These are phyloP conservation scores for Penicillium cinerascens DNA, from an alignment of 495 filamentous ascomycete species.

Conservation along the genomic window DNA sequence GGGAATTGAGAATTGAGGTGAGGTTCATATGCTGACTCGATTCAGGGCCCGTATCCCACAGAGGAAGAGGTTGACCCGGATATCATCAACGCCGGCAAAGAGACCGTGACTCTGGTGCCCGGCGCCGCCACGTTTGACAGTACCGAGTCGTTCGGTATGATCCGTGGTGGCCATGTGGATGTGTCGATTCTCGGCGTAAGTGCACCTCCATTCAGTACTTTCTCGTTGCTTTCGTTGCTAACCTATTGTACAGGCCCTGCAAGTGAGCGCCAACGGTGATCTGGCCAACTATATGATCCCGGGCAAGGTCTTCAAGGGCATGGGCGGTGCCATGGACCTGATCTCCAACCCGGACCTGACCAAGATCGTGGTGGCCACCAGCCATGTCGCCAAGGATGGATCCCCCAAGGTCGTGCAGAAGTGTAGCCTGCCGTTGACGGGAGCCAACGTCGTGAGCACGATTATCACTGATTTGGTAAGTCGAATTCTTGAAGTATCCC, in stretches of 20 bases:
- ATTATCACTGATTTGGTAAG: slow-evolving; percentile 89
- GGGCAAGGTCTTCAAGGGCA: slow-evolving; percentile 86
- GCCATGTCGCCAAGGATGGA: slow-evolving; percentile 87
- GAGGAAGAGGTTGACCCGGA: slow-evolving; percentile 79
- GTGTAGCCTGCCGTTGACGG: slow-evolving; percentile 83
- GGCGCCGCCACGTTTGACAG: slow-evolving; percentile 81
- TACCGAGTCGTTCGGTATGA: slow-evolving; percentile 93
- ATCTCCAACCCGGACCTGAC: slow-evolving; percentile 80
- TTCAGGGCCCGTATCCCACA: slow-evolving; percentile 73
- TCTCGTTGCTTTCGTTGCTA: not conserved
- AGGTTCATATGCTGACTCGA: slow-evolving; percentile 6
- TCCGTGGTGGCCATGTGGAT: slow-evolving; percentile 80
- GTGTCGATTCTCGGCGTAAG: slow-evolving; percentile 76
- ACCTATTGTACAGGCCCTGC: slow-evolving; percentile 58
- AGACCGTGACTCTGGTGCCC: slow-evolving; percentile 80
- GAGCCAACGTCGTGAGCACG: slow-evolving; percentile 75
- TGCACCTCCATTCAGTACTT: not conserved
- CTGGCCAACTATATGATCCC: slow-evolving; percentile 91
- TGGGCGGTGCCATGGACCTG: slow-evolving; percentile 95
- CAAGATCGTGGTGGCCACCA: slow-evolving; percentile 91
- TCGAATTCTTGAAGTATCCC: slow-evolving; percentile 7
- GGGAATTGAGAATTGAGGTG: not conserved
- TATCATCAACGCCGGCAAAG: slow-evolving; percentile 91
- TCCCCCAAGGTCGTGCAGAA: slow-evolving; percentile 81
- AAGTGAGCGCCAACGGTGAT: slow-evolving; percentile 78